Conservation (phyloP, 768 basidiomycete genomes). For the Lentinula aciculospora region DNA sequence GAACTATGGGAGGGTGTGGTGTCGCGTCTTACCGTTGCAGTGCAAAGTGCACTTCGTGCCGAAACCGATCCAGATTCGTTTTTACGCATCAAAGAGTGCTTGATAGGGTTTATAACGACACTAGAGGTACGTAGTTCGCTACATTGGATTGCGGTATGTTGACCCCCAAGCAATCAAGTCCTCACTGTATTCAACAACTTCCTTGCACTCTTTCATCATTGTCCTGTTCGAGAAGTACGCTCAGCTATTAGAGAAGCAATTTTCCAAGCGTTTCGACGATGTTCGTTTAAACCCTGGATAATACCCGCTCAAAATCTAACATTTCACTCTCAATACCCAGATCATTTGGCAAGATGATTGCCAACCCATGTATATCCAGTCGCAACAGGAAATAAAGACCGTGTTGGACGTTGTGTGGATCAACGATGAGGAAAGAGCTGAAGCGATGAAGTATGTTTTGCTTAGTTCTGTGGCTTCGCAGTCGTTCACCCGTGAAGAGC, state of each 20-base stretch:
- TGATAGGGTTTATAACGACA: slow-evolving; percentile 86
- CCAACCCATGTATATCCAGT: slow-evolving; percentile 75
- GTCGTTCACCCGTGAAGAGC: slow-evolving; percentile 32
- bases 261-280: slow-evolving; percentile 72
- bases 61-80: slow-evolving; percentile 82
- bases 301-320: not conserved
- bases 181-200: slow-evolving; percentile 80
- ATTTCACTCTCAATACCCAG: slow-evolving; percentile 36
- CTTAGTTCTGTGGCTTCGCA: not conserved
- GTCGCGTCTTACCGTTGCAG: slow-evolving; percentile 61
- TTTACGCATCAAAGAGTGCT: slow-evolving; percentile 74
- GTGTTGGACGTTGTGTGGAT: slow-evolving; percentile 86
- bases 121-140: slow-evolving; percentile 57
- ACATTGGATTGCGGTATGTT: not conserved
- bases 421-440: slow-evolving; percentile 55
- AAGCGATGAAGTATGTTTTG: slow-evolving; percentile 45
- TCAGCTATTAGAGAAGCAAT: slow-evolving; percentile 73
- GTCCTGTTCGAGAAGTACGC: slow-evolving; percentile 89
- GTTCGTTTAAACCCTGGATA: slow-evolving; percentile 37
- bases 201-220: slow-evolving; percentile 80
- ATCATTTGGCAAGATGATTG: slow-evolving; percentile 85
- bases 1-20: slow-evolving; percentile 93
- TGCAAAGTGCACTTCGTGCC: slow-evolving; percentile 64
- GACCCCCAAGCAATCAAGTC: slow-evolving; percentile 41
- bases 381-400: slow-evolving; percentile 55